Conservation (phyloP, 2,329 filamentous ascomycete genomes). For the Nothophoma quercina region DNA sequence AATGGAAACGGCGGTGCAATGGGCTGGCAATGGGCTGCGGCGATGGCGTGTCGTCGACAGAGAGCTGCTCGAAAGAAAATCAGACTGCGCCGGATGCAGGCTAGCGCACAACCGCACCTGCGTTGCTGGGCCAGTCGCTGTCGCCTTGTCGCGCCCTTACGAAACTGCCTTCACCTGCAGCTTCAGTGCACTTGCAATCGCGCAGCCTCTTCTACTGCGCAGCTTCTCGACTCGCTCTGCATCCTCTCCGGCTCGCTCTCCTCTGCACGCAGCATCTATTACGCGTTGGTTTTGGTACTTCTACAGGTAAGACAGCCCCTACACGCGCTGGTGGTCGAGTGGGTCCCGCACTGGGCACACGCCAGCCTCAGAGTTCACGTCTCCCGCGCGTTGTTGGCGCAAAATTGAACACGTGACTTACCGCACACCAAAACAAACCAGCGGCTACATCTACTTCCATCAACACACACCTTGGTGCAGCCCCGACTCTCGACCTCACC, state of each 20-base stretch:
- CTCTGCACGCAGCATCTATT: conserved; percentile 21
- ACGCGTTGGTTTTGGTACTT: conserved; percentile 30
- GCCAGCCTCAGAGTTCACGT: conserved; percentile 42
- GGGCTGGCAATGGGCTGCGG: conserved; percentile 26
- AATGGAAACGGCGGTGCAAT: conserved; percentile 29
- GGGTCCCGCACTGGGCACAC: conserved; percentile 36
- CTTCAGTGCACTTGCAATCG: conserved; percentile 10
- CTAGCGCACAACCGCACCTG: conserved; percentile 27
- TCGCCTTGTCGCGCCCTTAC: conserved; percentile 20
- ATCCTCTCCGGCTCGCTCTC: conserved; percentile 10
- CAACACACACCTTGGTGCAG: conserved; percentile 48
- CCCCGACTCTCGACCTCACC: conserved; percentile 30
- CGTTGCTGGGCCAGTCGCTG: conserved; percentile 27
- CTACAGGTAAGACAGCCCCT: conserved; percentile 26
- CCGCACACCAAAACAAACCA: conserved; percentile 47
- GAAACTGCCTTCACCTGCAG: conserved; percentile 21
- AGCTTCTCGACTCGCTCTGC: conserved; percentile 3
- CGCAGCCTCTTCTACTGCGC: conserved; percentile 23
- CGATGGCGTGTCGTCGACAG: conserved; percentile 31
- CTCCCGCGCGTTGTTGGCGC: conserved; percentile 35
- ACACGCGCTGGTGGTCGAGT: conserved; percentile 39
- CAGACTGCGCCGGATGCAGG: conserved; percentile 31
- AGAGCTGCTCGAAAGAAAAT: conserved; percentile 42
- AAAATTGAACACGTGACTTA: conserved; percentile 20
- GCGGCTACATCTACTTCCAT: conserved; percentile 38